Evolutionary conservation across 2,329 filamentous ascomycete genomes (phyloP).

Genomic region (Colletotrichum sp.): DNA sequence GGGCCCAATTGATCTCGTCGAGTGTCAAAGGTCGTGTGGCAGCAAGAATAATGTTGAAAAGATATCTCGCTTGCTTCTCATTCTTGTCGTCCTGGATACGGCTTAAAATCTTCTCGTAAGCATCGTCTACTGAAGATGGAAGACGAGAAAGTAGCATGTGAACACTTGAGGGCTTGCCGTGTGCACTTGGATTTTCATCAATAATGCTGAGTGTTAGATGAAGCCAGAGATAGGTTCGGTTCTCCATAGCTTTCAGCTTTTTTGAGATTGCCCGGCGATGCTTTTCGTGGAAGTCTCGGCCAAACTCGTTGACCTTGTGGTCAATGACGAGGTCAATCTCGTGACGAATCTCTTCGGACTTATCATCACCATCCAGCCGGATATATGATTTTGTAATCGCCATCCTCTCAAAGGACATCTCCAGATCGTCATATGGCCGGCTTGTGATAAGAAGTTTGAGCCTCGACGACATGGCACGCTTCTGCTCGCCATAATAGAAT

Average conservation of each 20-base stretch:
- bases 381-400: slow-evolving; percentile 10
- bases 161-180: background rate
- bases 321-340: slow-evolving; percentile 37
- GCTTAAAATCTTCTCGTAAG: background rate
- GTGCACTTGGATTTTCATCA: background rate
- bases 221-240: slow-evolving; percentile 46
- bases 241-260: slow-evolving; percentile 28
- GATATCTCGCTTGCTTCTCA: fast-evolving
- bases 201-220: slow-evolving; percentile 36
- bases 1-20: background rate
- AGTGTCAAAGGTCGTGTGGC: background rate
- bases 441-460: background rate
- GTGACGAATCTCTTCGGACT: slow-evolving; percentile 27
- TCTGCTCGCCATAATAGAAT: background rate
- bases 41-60: background rate
- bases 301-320: slow-evolving; percentile 21
- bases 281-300: background rate
- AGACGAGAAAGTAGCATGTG: fast-evolving
- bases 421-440: background rate
- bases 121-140: background rate
- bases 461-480: fast-evolving
- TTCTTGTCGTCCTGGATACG: too few relatives aligned
- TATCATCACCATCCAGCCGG: slow-evolving; percentile 30
- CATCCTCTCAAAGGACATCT: fast-evolving
- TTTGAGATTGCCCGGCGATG: background rate